A percentile compares a stretch with the other conserved stretches of the same genome.
These are phyloP conservation scores for Pinguiococcus pyrenoidosus DNA, from an alignment of 108 stramenopile species.

Conservation along the genomic window DNA sequence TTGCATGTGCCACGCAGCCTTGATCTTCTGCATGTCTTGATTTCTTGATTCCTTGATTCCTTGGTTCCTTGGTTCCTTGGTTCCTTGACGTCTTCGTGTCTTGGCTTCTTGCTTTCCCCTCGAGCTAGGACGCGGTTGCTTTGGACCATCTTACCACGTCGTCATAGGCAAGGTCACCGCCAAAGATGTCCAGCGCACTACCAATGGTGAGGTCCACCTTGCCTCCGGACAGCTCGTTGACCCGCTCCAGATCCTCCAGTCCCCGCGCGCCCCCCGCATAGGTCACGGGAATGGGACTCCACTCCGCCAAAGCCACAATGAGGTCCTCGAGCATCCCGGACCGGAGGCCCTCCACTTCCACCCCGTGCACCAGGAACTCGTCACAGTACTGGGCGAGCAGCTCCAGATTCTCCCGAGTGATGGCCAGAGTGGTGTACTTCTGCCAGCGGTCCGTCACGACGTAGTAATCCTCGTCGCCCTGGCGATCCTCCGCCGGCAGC, in stretches of 20 bases:
- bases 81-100: too few relatives aligned
- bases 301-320: slow-evolving; percentile 61
- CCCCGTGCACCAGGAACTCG: slow-evolving; percentile 94
- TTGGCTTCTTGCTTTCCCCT: too few relatives aligned
- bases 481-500: slow-evolving; percentile 2
- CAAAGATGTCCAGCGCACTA: slow-evolving; percentile 90
- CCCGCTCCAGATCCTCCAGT: slow-evolving; percentile 69
- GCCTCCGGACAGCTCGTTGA: slow-evolving; percentile 65
- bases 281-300: slow-evolving; percentile 75
- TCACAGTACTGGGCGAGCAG: slow-evolving; percentile 63
- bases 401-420: slow-evolving; percentile 49
- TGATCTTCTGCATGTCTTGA: too few relatives aligned
- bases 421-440: slow-evolving; percentile 52
- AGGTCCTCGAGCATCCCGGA: slow-evolving; percentile 86
- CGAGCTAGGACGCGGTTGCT: background rate
- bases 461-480: slow-evolving; percentile 60
- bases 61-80: too few relatives aligned
- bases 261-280: slow-evolving; percentile 90
- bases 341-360: slow-evolving; percentile 90
- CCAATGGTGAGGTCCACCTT: slow-evolving; percentile 91
- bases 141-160: slow-evolving; percentile 87
- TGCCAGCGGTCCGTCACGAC: slow-evolving; percentile 94
- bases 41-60: too few relatives aligned
- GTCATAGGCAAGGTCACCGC: slow-evolving; percentile 70
- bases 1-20: too few relatives aligned